Percentiles rank a stretch among this genome's conserved stretches.
phyloP scores from a whole-genome alignment of 371 early-diverging fungal genomes.

The Syncephalastrum racemosum region DNA sequence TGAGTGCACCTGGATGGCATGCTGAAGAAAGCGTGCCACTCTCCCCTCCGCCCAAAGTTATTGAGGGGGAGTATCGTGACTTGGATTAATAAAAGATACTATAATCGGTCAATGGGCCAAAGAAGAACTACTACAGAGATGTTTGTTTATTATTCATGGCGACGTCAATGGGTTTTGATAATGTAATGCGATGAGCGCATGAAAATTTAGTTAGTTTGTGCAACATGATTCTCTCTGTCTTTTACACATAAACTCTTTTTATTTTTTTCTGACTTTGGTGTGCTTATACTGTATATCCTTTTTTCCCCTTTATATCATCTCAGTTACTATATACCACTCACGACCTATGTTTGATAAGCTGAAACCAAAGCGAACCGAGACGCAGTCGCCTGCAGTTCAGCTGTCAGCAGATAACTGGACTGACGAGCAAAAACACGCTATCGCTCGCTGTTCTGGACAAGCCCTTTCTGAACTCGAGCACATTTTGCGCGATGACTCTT shows the following conservation, averaged over 20 bases:
- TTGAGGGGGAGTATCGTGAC: constrained; percentile 25
- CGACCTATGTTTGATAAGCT: neutral
- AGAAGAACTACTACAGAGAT: too few species aligned
- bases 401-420: constrained; percentile 28
- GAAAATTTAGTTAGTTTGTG: neutral
- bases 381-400: constrained; percentile 14
- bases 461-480: constrained; percentile 19
- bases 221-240: constrained; percentile 1
- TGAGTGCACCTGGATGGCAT: constrained; percentile 21
- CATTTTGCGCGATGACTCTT: constrained; percentile 14
- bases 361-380: constrained; percentile 1
- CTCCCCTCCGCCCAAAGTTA: constrained; percentile 4
- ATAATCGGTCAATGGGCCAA: too few species aligned
- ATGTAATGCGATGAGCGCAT: too few species aligned
- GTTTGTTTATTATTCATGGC: too few species aligned
- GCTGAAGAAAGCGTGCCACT: constrained; percentile 14
- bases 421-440: constrained; percentile 21
- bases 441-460: constrained; percentile 26
- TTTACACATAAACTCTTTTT: neutral
- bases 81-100: neutral
- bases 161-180: too few species aligned
- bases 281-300: neutral
- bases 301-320: constrained; percentile 1
- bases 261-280: constrained; percentile 1
- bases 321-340: neutral